Percentiles rank a stretch among this genome's conserved stretches.
These are phyloP conservation scores for Corallochytrium limacisporum DNA, from an alignment of 78 protist species.

Conservation along the genomic window DNA sequence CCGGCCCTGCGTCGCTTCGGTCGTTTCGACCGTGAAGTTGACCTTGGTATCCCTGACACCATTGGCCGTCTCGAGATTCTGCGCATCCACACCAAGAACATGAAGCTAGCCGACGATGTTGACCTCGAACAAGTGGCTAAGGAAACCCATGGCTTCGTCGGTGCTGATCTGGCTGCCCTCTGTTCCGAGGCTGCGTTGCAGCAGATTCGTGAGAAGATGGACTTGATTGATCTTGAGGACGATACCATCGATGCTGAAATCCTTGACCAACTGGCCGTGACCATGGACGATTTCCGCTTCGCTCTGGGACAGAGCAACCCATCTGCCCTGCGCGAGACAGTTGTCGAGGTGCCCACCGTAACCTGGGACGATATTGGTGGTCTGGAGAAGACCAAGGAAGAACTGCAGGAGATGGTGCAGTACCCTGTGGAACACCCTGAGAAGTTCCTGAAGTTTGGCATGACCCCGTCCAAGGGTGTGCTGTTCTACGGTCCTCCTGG, in stretches of 20 bases:
- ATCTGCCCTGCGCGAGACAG: slow-evolving; percentile 97
- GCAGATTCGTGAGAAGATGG: slow-evolving; percentile 99
- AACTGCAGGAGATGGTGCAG: slow-evolving; percentile 82
- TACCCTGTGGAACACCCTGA: slow-evolving; percentile 99
- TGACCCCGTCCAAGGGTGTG: slow-evolving; percentile 94
- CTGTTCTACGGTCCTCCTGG: slow-evolving; percentile 99
- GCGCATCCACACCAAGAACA: slow-evolving; percentile 99
- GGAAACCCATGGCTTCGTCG: slow-evolving; percentile 99
- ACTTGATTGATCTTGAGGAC: slow-evolving; percentile 96
- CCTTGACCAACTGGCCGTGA: slow-evolving; percentile 82
- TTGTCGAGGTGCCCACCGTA: slow-evolving; percentile 97
- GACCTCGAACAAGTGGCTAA: slow-evolving; percentile 87
- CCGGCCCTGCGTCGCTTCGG: slow-evolving; percentile 99
- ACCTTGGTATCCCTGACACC: slow-evolving; percentile 98
- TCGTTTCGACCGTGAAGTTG: slow-evolving; percentile 99
- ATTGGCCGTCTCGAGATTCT: slow-evolving; percentile 94
- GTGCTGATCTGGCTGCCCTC: slow-evolving; percentile 97
- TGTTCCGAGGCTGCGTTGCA: slow-evolving; percentile 98
- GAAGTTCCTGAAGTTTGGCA: slow-evolving; percentile 95
- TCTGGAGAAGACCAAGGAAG: slow-evolving; percentile 66
- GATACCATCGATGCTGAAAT: slow-evolving; percentile 97
- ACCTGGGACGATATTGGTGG: slow-evolving; percentile 99
- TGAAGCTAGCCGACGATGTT: slow-evolving; percentile 96
- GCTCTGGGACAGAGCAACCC: slow-evolving; percentile 91
- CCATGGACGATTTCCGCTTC: slow-evolving; percentile 65